Evolutionary conservation across 2,329 filamentous ascomycete genomes (phyloP).

Genomic region (Arthrobotrys megalospora): DNA sequence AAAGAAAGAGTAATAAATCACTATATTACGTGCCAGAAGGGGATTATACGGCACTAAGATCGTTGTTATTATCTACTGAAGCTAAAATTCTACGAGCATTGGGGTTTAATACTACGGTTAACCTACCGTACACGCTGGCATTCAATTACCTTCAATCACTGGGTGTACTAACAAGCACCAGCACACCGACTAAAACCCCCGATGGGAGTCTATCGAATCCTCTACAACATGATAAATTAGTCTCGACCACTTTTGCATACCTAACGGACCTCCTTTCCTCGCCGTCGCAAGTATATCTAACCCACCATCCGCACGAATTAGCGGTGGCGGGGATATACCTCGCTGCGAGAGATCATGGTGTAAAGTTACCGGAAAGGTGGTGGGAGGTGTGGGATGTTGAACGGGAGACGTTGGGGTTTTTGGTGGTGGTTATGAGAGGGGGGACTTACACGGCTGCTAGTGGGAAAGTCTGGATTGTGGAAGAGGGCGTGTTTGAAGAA

Average conservation of each 20-base stretch:
- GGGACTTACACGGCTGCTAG: conserved; percentile 29
- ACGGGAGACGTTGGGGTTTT: conserved; percentile 91
- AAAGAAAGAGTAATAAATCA: conserved; percentile 62
- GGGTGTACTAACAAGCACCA: conserved; percentile 72
- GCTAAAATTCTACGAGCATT: conserved; percentile 81
- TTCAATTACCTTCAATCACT: conserved; percentile 94
- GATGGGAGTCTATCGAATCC: conserved; percentile 60
- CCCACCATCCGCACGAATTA: conserved; percentile 87
- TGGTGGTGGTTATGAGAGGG: conserved; percentile 76
- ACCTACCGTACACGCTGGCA: conserved; percentile 86
- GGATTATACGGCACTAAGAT: conserved; percentile 77
- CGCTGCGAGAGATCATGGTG: conserved; percentile 81
- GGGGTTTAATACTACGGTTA: conserved; percentile 86
- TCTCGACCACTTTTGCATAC: conserved; percentile 79
- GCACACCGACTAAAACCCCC: conserved; percentile 61
- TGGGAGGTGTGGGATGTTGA: conserved; percentile 99
- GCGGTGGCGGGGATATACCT: conserved; percentile 92
- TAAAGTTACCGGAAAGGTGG: conserved; percentile 90
- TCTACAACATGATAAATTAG: conserved; percentile 71
- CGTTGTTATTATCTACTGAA: conserved; percentile 80
- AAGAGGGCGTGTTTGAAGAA: conserved; percentile 46
- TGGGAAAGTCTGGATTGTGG: conserved; percentile 43
- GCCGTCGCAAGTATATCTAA: conserved; percentile 90
- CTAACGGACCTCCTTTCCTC: conserved; percentile 89
- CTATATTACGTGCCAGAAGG: conserved; percentile 81